Evolutionary conservation across 805 yeast species (phyloP).

Genomic region (Sugiyamaella chiloensis): DNA sequence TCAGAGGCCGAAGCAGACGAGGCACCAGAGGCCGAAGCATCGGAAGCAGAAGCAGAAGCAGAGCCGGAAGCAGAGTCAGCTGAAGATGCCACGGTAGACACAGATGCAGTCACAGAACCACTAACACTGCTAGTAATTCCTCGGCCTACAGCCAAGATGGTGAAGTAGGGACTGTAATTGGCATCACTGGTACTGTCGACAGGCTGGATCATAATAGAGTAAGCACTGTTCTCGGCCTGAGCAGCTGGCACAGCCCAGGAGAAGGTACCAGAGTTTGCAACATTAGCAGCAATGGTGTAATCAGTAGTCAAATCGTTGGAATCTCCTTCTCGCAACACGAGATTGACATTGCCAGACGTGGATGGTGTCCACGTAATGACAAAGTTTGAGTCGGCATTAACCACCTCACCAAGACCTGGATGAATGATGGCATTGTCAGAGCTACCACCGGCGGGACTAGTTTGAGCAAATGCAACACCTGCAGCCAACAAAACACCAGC

Average conservation of each 20-base stretch:
- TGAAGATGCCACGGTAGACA: constrained; percentile 10
- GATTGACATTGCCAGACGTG: constrained; percentile 25
- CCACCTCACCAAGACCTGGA: constrained; percentile 28
- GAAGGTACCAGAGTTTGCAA: constrained; percentile 30
- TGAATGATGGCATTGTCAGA: constrained; percentile 24
- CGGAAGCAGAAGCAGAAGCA: constrained; percentile 12
- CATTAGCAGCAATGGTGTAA: constrained; percentile 27
- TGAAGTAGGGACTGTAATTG: constrained; percentile 29
- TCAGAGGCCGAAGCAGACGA: constrained; percentile 11
- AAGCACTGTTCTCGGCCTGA: constrained; percentile 23
- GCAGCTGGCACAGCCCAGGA: constrained; percentile 29
- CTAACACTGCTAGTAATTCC: constrained; percentile 19
- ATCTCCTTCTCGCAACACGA: constrained; percentile 30
- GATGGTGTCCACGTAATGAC: constrained; percentile 32
- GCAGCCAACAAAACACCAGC: constrained; percentile 1
- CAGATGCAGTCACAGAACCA: constrained; percentile 14
- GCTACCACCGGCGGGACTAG: constrained; percentile 15
- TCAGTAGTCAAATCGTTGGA: constrained; percentile 25
- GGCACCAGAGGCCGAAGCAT: constrained; percentile 13
- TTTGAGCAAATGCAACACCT: neutral
- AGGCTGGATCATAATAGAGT: constrained; percentile 28
- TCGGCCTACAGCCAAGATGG: constrained; percentile 25
- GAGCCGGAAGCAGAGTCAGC: constrained; percentile 13
- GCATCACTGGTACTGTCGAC: constrained; percentile 17
- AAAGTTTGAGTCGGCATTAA: constrained; percentile 29